Evolutionary conservation across 164 flowering plant genomes (phyloP), one percentile per base, ranked within the genome.

Genomic region (Liquidambar formosana): DNA sequence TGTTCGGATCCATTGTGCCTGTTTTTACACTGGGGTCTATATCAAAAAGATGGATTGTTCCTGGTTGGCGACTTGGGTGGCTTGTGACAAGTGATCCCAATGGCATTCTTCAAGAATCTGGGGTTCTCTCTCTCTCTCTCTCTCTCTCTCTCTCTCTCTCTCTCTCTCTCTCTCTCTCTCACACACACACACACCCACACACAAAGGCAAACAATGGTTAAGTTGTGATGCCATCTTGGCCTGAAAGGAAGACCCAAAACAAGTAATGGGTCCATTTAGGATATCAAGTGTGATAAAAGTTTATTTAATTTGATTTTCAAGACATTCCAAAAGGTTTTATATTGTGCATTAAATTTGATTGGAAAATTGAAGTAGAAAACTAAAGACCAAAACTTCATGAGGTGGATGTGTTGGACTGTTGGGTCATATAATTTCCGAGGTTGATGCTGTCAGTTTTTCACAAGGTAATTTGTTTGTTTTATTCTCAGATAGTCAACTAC

Each of bases 21-120:
- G 82, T 85, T n/a, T 10, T 87, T n/a, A 84, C 91, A 8, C 73
- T 87, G 44, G 87, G 88, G 6, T 78, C 88, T 5, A 27, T 87
- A 26, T 87, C 91, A n/a, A 84, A 87, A 71, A 69, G 85, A 73
- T 87, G 88, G 87, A 9, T 80, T 23, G 84, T 83, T 66, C 91
- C 88, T 18, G 91, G 91, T 26, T 87, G 91, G 91, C 65, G 87
- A 25, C 69, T 84, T 64, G 91, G 91, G 58, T 87, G 91, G 91
- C 26, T 87, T 10, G 86, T 69, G 14, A 79, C 74, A 11, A 65
- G 1, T 48, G 90, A 84, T 77, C 83, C 85, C 19, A 64, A 75
- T 49, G 85, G 84, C 64, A 64, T 79, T 44, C 63, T 86, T n/a
- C 54, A 66, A 48, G 52, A 73, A 44, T 19, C 75, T 43, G 83